These are phyloP conservation scores for Rhizophagus sp. DNA, from an alignment of 192 early-diverging fungal genomes.

Conservation along the genomic window DNA sequence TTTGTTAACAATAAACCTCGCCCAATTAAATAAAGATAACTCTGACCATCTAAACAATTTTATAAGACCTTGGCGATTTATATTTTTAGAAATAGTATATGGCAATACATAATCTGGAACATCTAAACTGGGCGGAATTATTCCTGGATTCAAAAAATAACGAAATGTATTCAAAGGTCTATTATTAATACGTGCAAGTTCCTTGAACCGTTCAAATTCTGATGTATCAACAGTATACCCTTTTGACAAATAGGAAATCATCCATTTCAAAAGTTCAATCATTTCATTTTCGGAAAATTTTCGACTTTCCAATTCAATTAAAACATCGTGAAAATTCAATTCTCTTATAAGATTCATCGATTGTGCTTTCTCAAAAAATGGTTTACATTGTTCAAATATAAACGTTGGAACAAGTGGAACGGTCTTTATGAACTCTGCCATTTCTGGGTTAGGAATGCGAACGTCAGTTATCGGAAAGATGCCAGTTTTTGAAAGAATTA, in stretches of 20 bases:
- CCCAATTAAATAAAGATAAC: conserved; percentile 4
- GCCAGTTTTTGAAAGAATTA: conserved; percentile 68
- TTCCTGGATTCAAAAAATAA: conserved; percentile 56
- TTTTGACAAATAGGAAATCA: conserved; percentile 51
- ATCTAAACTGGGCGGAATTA: not conserved
- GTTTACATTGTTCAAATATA: conserved; percentile 53
- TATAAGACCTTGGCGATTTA: not conserved
- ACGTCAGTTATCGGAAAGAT: conserved; percentile 51
- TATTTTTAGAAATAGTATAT: not conserved
- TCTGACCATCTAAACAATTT: conserved; percentile 4
- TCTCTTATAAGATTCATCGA: conserved; percentile 34
- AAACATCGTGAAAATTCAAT: conserved; percentile 63
- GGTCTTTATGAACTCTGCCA: conserved; percentile 62
- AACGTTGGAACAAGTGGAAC: conserved; percentile 59
- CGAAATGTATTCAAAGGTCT: conserved; percentile 52
- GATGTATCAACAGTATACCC: not conserved
- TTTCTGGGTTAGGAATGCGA: conserved; percentile 62
- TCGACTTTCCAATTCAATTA: conserved; percentile 61
- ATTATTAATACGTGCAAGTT: conserved; percentile 12
- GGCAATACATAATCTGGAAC: not conserved
- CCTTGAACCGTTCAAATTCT: not conserved
- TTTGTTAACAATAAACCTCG: not conserved
- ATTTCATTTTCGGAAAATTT: conserved; percentile 59
- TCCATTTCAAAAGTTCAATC: conserved; percentile 75
- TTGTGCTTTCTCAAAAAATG: conserved; percentile 56